Evolutionary conservation across 257 asterid genomes (phyloP), one percentile per base, ranked within the genome.

Genomic region (Anisodus tanguticus): DNA sequence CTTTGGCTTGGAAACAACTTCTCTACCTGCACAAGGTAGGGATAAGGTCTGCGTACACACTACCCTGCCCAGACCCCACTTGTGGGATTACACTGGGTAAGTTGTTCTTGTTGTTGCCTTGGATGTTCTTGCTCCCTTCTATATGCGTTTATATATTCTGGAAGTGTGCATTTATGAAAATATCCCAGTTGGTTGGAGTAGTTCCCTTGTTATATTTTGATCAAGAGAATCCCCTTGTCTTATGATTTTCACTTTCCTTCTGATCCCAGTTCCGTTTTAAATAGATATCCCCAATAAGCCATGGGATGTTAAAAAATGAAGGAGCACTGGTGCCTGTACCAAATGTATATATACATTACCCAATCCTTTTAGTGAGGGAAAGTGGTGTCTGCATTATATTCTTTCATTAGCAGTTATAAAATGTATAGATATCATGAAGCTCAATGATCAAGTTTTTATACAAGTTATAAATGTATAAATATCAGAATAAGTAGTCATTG

Each of bases 401-500:
- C 47, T n/a, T 51, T 53, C 47, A 76, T 51, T 54, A 26, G 6
- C 26, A 0, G 19, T 12, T 76, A 76, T 51, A 51, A 26, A 64
- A 64, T 64, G 16, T 76, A 26, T 13, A 51, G 64, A 76, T 76
- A 76, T 26, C 47, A 51, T 76, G 81, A 51, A 12, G 81, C 81
- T 76, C 81, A 76, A 51, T 26, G 47, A 76, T 71, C 26, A 51
- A 76, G 81, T 13, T 76, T n/a, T 51, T 76, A 6, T 76, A 76
- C 45, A 74, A 22, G 45, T 74, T 19, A 49, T 49, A 74, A 51
- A 74, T 74, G 62, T 51, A 74, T 22, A 22, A 49, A 22, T 74
- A 49, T 74, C 81, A 49, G 55, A 41, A 16, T 16, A 6, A 74
- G 81, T 22, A 35, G 81, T 26, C 81, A 76, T 19, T 49, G 41